Conservation (phyloP, 768 basidiomycete species). For the Sutorius australiensis region DNA sequence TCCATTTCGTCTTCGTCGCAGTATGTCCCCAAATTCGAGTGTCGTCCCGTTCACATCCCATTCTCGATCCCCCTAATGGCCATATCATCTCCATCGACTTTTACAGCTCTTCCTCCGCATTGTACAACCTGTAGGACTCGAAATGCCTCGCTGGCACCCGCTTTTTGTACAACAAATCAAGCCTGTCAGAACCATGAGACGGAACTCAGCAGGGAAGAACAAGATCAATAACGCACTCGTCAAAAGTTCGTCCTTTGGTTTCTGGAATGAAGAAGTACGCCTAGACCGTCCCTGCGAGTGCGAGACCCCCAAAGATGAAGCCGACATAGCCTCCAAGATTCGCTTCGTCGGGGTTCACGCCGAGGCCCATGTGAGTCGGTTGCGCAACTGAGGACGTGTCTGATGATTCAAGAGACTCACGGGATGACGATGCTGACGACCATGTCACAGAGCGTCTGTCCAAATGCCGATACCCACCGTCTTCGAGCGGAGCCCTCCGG, state of each 20-base stretch:
- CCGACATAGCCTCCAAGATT: constrained; percentile 28
- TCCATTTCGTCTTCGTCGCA: too few relatives aligned
- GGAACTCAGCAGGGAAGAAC: background rate
- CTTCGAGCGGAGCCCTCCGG: constrained; percentile 30
- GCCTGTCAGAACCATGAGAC: constrained; percentile 7
- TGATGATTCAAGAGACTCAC: background rate
- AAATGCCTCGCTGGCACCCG: constrained; percentile 30
- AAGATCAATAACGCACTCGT: constrained; percentile 17
- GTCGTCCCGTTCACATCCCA: too few relatives aligned
- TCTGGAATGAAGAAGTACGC: constrained; percentile 28
- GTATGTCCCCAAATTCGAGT: too few relatives aligned
- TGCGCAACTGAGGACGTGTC: too few relatives aligned
- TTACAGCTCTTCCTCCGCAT: background rate
- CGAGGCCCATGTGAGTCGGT: background rate
- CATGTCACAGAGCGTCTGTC: constrained; percentile 25
- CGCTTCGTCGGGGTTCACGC: constrained; percentile 26
- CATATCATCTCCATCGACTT: background rate
- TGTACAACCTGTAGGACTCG: constrained; percentile 14
- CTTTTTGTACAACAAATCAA: constrained; percentile 32
- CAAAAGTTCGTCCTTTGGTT: constrained; percentile 26
- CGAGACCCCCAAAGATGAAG: constrained; percentile 27
- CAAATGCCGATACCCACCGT: constrained; percentile 27
- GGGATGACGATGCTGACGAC: constrained; percentile 26
- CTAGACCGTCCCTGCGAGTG: constrained; percentile 20
- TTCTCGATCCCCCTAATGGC: too few relatives aligned